Evolutionary conservation across 1,139 yeast genomes (phyloP), one percentile per base, ranked within the genome.

Genomic region (Geotrichum carabidarum): DNA sequence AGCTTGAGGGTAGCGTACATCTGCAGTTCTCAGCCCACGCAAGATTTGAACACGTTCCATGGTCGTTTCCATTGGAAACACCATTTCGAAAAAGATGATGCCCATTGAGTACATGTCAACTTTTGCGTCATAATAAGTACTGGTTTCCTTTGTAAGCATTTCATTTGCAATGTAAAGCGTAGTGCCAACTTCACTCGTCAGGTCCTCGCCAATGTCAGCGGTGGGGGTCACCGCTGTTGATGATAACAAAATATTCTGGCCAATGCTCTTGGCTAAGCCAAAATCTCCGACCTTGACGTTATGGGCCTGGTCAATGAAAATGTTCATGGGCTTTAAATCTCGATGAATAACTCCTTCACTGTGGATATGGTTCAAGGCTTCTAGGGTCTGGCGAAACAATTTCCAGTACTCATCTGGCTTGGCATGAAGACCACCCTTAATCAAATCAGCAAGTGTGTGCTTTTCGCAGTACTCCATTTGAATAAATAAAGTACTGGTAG

Each of bases 401-500:
- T 96, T 75, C 96, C 97, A 94, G 65, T 90, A 91, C 63, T 88
- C 95, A 57, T 81, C 84, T 0, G 87, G 75, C 54, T 86, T 81
- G 8, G 74, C 74, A 6, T 84, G 86, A n/a, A 91, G 74, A 0
- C 90, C 91, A 59, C 86, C 94, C 48, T 80, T 81, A 44, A 94
- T 93, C 59, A 93, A 74, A 68, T 93, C 96, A 50, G 81, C 79
- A 40, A 94, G 71, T 0, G 99, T 93, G 58, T 88, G 88, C 65
- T 93, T 93, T 64, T 94, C 99, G 71, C 99, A 94, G 66, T 93
- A 94, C 68, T 94, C 99, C 99, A 94, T 94, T 66, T 94, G 99
- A 60, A 94, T 93, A 66, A 75, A 94, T 59, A 78, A 75, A 44
- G 78, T 91, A 71, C 80, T 82, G 63, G 73, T 72, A 22, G 50